A percentile compares a stretch with the other conserved stretches of the same genome.
Conservation (phyloP, 176 grass and related monocot genomes). For the Zoysia japonica region DNA sequence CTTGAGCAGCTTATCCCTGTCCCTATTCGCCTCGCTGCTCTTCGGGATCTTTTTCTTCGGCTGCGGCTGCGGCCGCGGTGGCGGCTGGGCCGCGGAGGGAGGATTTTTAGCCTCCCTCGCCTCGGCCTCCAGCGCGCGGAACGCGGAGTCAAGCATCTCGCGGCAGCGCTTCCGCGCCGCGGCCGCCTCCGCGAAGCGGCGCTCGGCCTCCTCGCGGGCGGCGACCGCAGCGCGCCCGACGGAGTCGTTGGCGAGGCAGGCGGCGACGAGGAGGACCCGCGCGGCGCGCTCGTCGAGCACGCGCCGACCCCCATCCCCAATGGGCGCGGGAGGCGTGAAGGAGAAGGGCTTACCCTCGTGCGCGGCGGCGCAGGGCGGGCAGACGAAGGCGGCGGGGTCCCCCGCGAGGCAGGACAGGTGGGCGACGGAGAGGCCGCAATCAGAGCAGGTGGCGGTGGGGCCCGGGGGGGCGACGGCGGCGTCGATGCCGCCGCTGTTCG, state of each 20-base stretch:
- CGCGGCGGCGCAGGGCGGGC: slow-evolving; percentile 52
- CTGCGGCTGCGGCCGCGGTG: background rate
- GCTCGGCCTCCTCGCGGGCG: slow-evolving; percentile 60
- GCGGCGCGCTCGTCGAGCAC: slow-evolving; percentile 40
- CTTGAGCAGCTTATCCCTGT: slow-evolving; percentile 56
- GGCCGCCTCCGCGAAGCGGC: slow-evolving; percentile 62
- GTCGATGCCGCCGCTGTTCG: background rate
- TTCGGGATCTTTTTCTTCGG: slow-evolving; percentile 54
- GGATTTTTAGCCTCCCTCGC: slow-evolving; percentile 32
- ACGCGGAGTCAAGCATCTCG: slow-evolving; percentile 62
- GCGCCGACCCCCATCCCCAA: background rate
- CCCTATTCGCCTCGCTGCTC: slow-evolving; percentile 33
- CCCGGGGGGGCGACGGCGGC: slow-evolving; percentile 28
- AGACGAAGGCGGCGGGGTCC: slow-evolving; percentile 45
- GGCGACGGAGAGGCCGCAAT: slow-evolving; percentile 57
- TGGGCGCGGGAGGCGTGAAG: slow-evolving; percentile 16
- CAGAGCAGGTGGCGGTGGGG: slow-evolving; percentile 59
- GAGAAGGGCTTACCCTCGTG: slow-evolving; percentile 36
- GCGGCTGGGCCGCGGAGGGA: background rate
- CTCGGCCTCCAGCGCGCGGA: slow-evolving; percentile 49
- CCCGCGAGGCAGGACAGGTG: slow-evolving; percentile 57
- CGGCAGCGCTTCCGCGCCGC: slow-evolving; percentile 59
- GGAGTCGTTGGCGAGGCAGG: slow-evolving; percentile 57
- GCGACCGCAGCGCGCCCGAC: slow-evolving; percentile 50
- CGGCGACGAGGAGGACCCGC: slow-evolving; percentile 69